Percentiles rank a stretch among this genome's conserved stretches.
Evolutionary conservation across 1,139 yeast species (phyloP).

Genomic region (Scheffersomyces illinoinensis): DNA sequence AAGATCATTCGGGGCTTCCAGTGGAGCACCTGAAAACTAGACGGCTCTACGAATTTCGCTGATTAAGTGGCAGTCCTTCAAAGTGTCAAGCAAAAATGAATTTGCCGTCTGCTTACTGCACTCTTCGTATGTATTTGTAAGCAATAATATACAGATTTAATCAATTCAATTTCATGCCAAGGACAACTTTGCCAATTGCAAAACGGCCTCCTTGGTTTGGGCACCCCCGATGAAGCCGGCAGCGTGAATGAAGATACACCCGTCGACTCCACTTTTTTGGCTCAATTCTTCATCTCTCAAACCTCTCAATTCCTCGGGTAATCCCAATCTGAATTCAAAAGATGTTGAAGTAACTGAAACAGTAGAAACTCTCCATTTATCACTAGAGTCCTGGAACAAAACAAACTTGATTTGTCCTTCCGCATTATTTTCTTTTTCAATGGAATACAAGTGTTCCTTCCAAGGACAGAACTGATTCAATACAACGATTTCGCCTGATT

Average conservation of each 20-base stretch:
- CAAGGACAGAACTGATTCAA: slow-evolving; percentile 82
- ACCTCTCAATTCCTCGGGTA: slow-evolving; percentile 94
- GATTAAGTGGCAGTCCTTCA: not conserved
- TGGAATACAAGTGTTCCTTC: slow-evolving; percentile 85
- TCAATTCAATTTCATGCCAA: slow-evolving; percentile 4
- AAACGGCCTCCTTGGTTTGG: slow-evolving; percentile 73
- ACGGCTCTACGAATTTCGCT: not conserved
- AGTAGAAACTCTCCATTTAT: slow-evolving; percentile 87
- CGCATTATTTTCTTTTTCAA: slow-evolving; percentile 62
- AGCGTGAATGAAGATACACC: slow-evolving; percentile 91
- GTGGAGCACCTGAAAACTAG: not conserved
- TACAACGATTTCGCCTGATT: slow-evolving; percentile 70
- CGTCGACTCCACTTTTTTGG: slow-evolving; percentile 72
- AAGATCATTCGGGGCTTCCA: not conserved
- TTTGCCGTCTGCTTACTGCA: not conserved
- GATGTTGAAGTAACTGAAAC: slow-evolving; percentile 75
- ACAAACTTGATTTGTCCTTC: slow-evolving; percentile 71
- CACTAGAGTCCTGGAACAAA: slow-evolving; percentile 70
- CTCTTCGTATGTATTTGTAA: not conserved
- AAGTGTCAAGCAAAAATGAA: too few species aligned
- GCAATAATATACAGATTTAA: not conserved
- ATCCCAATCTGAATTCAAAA: slow-evolving; percentile 81
- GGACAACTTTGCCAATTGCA: slow-evolving; percentile 62
- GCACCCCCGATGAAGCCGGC: slow-evolving; percentile 98
- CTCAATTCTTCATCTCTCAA: slow-evolving; percentile 82